These are phyloP conservation scores for Acer campestre DNA, from an alignment of 345 rosid species.

Conservation along the genomic window DNA sequence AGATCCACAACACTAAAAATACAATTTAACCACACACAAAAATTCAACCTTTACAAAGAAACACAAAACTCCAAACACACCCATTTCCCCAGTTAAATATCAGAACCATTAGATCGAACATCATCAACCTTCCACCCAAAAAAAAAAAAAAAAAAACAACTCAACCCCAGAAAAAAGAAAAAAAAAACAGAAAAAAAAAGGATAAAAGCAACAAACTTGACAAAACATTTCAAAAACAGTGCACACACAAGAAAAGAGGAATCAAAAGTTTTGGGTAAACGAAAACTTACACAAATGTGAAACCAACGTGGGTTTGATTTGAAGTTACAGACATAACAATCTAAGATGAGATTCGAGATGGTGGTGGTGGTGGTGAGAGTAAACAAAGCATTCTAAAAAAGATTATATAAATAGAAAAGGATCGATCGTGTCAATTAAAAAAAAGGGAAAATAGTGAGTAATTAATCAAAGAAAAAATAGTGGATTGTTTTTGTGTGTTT, in stretches of 20 bases:
- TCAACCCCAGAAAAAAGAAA: not conserved
- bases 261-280: not conserved
- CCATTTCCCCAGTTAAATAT: constrained; percentile 9
- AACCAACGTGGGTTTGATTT: not conserved
- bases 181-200: not conserved
- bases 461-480: not conserved
- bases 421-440: constrained; percentile 8
- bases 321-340: constrained; percentile 14
- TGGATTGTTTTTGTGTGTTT: no score
- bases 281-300: constrained; percentile 11
- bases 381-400: not conserved
- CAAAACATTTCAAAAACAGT: not conserved
- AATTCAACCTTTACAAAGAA: not conserved
- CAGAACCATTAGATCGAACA: constrained; percentile 12
- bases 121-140: not conserved
- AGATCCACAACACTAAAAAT: constrained; percentile 16
- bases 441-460: not conserved
- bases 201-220: not conserved
- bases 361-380: not conserved
- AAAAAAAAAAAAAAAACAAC: not conserved
- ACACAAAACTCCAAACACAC: not conserved
- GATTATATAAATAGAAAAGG: not conserved
- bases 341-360: constrained; percentile 23
- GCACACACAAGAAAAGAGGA: not conserved
- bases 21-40: not conserved